Evolutionary conservation across 805 yeast species (phyloP).

Genomic region (Yamadazyma phyllophila): DNA sequence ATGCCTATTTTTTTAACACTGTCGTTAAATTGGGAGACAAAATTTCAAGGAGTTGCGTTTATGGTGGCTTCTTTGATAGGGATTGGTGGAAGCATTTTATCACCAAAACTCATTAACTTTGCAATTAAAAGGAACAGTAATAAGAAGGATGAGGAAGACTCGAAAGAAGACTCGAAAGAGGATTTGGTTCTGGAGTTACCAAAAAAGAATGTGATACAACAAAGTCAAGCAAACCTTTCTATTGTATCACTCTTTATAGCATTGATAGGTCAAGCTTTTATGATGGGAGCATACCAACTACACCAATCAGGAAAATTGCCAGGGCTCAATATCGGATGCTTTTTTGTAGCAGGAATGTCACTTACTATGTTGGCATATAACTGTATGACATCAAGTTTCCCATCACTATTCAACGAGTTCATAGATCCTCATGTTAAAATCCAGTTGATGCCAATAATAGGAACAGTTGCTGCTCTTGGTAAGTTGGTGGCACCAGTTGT

Average conservation of each 20-base stretch:
- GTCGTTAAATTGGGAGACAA: neutral
- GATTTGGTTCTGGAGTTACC: neutral
- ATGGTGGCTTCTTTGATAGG: neutral
- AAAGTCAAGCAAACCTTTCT: neutral
- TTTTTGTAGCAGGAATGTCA: neutral
- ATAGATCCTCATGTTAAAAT: neutral
- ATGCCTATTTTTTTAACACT: neutral
- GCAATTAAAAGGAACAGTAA: neutral
- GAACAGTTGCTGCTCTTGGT: neutral
- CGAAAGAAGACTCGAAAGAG: neutral
- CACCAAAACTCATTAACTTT: neutral
- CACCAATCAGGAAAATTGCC: neutral
- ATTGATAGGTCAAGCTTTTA: neutral
- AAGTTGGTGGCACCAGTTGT: neutral
- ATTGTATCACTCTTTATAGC: neutral
- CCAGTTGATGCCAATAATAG: neutral
- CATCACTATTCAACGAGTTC: neutral
- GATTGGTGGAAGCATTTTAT: neutral
- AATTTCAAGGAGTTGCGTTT: neutral
- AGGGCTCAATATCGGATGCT: neutral
- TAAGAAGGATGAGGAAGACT: neutral
- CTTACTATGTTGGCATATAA: neutral
- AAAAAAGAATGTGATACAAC: neutral
- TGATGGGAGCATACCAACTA: neutral
- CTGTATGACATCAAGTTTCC: neutral